phyloP scores from a whole-genome alignment of 2,329 filamentous ascomycete genomes.

The Cladosporium sp. region DNA sequence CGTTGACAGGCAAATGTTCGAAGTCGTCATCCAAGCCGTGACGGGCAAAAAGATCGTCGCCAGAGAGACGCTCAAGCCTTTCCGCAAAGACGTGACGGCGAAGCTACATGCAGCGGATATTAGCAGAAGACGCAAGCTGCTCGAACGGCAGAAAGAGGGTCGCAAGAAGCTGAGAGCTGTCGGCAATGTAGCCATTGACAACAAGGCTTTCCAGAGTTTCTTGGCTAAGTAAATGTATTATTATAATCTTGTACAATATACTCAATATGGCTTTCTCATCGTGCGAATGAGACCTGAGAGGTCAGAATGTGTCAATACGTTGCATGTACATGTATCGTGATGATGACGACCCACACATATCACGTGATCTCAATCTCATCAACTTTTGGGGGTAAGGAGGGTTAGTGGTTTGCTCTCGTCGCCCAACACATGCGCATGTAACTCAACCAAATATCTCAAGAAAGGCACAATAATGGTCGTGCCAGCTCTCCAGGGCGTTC shows the following conservation, averaged over 20 bases:
- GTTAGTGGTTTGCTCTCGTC: no score
- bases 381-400: no score
- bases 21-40: slow-evolving; percentile 89
- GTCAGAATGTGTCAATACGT: no score
- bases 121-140: slow-evolving; percentile 72
- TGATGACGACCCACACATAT: no score
- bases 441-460: no score
- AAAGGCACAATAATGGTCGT: no score
- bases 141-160: slow-evolving; percentile 96
- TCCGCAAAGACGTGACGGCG: slow-evolving; percentile 87
- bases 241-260: not conserved
- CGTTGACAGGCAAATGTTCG: slow-evolving; percentile 94
- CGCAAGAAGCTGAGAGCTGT: slow-evolving; percentile 79
- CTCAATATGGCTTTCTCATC: no score
- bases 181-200: slow-evolving; percentile 90
- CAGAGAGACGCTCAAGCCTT: slow-evolving; percentile 91
- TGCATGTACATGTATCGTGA: no score
- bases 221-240: slow-evolving; percentile 62
- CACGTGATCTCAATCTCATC: no score
- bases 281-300: no score
- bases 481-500: no score
- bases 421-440: no score
- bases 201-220: slow-evolving; percentile 92
- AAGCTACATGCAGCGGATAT: slow-evolving; percentile 93
- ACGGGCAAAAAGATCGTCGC: slow-evolving; percentile 80